Conservation (phyloP, 768 basidiomycete genomes). For the Tricholoma sp. region DNA sequence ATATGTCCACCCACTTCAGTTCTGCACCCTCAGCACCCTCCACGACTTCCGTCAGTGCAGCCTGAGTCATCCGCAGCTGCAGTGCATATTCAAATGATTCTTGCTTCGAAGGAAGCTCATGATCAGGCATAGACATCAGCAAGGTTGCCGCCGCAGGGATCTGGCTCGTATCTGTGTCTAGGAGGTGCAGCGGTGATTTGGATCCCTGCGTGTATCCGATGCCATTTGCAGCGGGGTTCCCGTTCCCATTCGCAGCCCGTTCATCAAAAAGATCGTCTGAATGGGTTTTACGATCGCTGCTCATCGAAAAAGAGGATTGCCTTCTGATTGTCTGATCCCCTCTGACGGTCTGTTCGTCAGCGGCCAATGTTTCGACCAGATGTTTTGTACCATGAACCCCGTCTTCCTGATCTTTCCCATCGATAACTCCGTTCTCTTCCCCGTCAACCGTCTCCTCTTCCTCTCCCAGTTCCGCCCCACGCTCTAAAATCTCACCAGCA, state of each 20-base stretch:
- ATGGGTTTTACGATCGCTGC: background rate
- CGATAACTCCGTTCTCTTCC: constrained; percentile 8
- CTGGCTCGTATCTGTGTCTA: constrained; percentile 13
- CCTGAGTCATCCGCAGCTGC: constrained; percentile 83
- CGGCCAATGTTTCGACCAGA: background rate
- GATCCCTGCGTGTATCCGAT: background rate
- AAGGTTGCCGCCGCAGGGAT: constrained; percentile 40
- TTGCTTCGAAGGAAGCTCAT: constrained; percentile 43
- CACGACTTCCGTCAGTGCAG: constrained; percentile 73
- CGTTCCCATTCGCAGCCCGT: background rate
- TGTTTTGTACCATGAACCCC: background rate
- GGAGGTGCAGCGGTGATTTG: background rate
- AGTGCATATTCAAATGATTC: constrained; percentile 75
- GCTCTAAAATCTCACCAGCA: constrained; percentile 70
- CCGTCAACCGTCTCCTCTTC: constrained; percentile 14
- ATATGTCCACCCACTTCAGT: constrained; percentile 76
- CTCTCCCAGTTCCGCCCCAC: constrained; percentile 55
- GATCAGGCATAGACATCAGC: constrained; percentile 41
- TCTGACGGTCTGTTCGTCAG: background rate
- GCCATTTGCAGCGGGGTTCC: background rate
- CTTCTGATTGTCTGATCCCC: background rate
- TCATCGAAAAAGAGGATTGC: background rate
- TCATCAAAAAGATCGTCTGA: background rate
- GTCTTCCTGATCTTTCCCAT: constrained; percentile 1
- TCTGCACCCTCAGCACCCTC: constrained; percentile 86